These are phyloP conservation scores for Solanum etuberosum DNA, from an alignment of 257 asterid genomes.

Conservation along the genomic window DNA sequence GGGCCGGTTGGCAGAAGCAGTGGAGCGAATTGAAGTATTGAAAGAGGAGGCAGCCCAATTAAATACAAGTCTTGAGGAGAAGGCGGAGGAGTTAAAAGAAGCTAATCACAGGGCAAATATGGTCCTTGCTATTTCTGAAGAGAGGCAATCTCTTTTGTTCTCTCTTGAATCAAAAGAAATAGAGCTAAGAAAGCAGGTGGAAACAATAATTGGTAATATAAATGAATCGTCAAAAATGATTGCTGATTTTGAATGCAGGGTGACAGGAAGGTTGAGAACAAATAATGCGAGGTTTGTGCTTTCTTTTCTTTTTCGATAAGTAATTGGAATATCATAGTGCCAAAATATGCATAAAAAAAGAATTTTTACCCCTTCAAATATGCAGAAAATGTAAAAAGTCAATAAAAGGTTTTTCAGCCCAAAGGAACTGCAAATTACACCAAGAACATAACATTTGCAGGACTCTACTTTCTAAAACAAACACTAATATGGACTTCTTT, in stretches of 20 bases:
- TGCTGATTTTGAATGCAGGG: conserved; percentile 48
- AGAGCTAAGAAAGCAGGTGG: conserved; percentile 37
- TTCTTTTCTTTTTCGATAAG: background rate
- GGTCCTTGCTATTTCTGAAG: conserved; percentile 29
- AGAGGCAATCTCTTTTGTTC: conserved; percentile 30
- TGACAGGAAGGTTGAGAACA: conserved; percentile 23
- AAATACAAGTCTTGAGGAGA: conserved; percentile 28
- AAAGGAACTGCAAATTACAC: background rate
- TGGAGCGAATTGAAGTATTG: conserved; percentile 30
- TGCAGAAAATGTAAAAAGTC: background rate
- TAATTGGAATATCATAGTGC: background rate
- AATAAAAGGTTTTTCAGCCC: background rate
- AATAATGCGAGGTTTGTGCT: conserved; percentile 42
- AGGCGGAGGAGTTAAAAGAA: conserved; percentile 26
- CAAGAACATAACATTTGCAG: background rate
- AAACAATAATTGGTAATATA: conserved; percentile 14
- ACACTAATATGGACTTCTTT: background rate
- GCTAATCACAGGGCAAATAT: conserved; percentile 26
- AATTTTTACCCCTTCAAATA: background rate
- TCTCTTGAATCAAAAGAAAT: conserved; percentile 35
- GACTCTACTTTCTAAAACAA: background rate
- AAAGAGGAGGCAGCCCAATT: conserved; percentile 19
- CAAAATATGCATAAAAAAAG: background rate
- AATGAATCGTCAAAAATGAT: conserved; percentile 24
- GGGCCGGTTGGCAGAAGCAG: conserved; percentile 35